Conservation (phyloP, 192 early-diverging fungal genomes). For the Coemansia sp. region DNA sequence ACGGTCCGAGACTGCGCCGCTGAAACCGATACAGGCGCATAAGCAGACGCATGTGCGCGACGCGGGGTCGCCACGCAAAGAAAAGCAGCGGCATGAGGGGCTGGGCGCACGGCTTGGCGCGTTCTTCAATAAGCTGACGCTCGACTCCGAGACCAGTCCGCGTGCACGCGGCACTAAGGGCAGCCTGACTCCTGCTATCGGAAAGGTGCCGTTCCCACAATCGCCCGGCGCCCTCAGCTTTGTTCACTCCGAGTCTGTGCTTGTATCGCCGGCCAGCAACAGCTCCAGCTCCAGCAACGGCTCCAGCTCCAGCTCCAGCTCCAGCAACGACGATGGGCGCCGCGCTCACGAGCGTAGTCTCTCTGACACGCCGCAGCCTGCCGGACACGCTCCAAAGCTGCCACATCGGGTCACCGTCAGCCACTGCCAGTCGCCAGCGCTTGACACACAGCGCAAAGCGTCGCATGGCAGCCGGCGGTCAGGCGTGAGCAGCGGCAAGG, state of each 20-base stretch:
- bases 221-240: conserved; percentile 16
- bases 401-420: conserved; percentile 48
- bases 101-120: conserved; percentile 51
- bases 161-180: conserved; percentile 13
- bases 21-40: conserved; percentile 20
- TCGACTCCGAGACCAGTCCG: conserved; percentile 49
- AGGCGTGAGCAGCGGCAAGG: conserved; percentile 17
- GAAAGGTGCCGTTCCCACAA: conserved; percentile 23
- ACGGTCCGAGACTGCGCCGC: conserved; percentile 53
- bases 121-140: conserved; percentile 53
- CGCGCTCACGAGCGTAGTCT: conserved; percentile 46
- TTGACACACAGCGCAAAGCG: conserved; percentile 34
- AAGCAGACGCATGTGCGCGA: conserved; percentile 27
- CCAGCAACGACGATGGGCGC: conserved; percentile 8
- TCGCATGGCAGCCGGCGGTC: conserved; percentile 52
- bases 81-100: conserved; percentile 37
- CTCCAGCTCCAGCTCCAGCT: conserved; percentile 3
- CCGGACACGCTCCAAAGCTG: conserved; percentile 12
- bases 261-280: background rate
- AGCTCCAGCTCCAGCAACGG: conserved; percentile 6
- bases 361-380: conserved; percentile 38
- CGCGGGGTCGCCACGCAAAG: conserved; percentile 34
- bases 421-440: conserved; percentile 27
- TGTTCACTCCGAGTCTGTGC: conserved; percentile 3
- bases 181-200: conserved; percentile 14